Conservation (phyloP, 176 grass and related monocot species). For the Stipa capillata region DNA sequence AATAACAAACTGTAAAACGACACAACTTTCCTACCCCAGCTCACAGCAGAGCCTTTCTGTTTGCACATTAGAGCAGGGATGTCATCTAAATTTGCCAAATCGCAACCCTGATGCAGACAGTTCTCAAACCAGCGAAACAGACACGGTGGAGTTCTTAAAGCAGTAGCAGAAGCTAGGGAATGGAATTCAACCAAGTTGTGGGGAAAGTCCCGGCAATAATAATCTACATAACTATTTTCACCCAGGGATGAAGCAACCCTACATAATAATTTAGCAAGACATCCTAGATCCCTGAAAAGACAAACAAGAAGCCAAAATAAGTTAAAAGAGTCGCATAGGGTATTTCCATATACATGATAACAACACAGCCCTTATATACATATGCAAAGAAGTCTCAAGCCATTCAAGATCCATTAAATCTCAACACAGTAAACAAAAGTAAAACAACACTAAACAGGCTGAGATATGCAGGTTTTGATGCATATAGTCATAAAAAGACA, state of each 20-base stretch:
- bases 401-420: conserved; percentile 5
- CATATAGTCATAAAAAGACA: not conserved
- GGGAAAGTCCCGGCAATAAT: conserved; percentile 89
- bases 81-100: conserved; percentile 41
- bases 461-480: not conserved
- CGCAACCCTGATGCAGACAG: conserved; percentile 46
- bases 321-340: not conserved
- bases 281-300: conserved; percentile 64
- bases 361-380: not conserved
- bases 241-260: conserved; percentile 62
- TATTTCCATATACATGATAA: not conserved
- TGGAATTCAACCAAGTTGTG: conserved; percentile 46
- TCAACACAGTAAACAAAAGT: conserved; percentile 3
- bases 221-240: conserved; percentile 64
- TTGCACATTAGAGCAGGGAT: conserved; percentile 69
- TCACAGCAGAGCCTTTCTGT: conserved; percentile 57
- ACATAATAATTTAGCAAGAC: conserved; percentile 67
- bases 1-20: conserved; percentile 89
- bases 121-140: conserved; percentile 83
- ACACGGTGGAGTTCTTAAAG: conserved; percentile 55
- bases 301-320: conserved; percentile 15
- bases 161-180: conserved; percentile 30
- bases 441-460: not conserved
- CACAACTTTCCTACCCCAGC: conserved; percentile 80
- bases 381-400: not conserved